Base-by-base conservation (phyloP, 805 yeast species). In the Kazachstania psychrophila region DNA sequence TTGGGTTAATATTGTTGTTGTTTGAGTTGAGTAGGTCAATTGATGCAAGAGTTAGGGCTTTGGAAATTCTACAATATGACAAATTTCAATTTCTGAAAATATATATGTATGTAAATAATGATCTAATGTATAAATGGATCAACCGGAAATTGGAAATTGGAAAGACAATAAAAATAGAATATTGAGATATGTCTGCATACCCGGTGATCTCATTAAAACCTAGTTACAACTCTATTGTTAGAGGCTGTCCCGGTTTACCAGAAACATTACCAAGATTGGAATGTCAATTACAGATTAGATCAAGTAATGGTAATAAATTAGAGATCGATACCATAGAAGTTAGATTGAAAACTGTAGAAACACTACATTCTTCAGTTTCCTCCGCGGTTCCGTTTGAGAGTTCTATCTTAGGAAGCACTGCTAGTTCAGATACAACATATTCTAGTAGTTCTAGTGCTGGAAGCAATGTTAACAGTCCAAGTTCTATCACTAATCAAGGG, bases 191-290 rank as follows among this genome's bases (percentile, higher is more conserved):
- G 41, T 11, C 28, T 48, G 43, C 58, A 11, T 45, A 46, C 31
- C 65, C 65, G 4, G 51, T 58, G 3, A 51, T 60, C 28, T 56
- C 64, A 0, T 30, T 77, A 33, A 71, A 70, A 36, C 72, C 79
- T 3, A 66, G 75, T 26, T 71, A 70, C 32, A 61, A 65, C 20
- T 64, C 74, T n/a, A 59, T 73, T 0, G 73, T 78, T 2, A 60
- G 68, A 34, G 86, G 86, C 3, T 75, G 81, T 55, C 84, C 85
- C 0, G 86, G 86, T 0, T 74, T 78, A 1, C 74, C 79, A 1
- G 68, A 75, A 35, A 75, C 73, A 3, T 56, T 66, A 33, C 84
- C 85, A 2, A 65, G 82, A 20, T 60, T 77, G 3, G 75, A 75
- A 37, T 75, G 81, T 7, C 69, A 66, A 18, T 49, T 78, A 12